Percentiles rank a stretch among this genome's conserved stretches.
These are phyloP conservation scores for Exophiala sp. DNA, from an alignment of 2,329 filamentous ascomycete genomes.

Conservation along the genomic window DNA sequence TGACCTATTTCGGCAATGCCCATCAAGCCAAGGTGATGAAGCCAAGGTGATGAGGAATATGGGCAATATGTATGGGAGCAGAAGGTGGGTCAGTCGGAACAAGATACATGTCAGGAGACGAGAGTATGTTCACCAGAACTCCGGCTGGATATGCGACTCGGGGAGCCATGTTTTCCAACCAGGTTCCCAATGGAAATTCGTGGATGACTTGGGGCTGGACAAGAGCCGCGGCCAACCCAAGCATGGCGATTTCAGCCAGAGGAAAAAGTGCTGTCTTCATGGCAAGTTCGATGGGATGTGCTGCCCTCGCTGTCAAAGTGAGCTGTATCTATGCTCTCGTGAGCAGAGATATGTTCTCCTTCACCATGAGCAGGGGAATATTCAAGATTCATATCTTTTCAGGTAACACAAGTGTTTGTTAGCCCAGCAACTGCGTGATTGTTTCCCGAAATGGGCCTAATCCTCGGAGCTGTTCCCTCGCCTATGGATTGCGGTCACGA, in stretches of 20 bases:
- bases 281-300: not conserved
- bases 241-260: not conserved
- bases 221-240: not conserved
- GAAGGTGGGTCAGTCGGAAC: not conserved
- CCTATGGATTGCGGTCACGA: no score
- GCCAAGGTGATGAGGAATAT: constrained; percentile 30
- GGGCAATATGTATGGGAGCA: constrained; percentile 20
- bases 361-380: no score
- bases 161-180: not conserved
- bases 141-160: not conserved
- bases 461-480: no score
- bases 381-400: no score
- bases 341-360: no score
- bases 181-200: not conserved
- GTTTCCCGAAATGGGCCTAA: no score
- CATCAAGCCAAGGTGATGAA: constrained; percentile 27
- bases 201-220: not conserved
- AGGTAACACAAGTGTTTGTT: no score
- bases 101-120: not conserved
- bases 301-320: not conserved
- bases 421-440: no score
- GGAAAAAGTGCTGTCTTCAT: not conserved
- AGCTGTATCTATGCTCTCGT: no score
- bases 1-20: constrained; percentile 35
- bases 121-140: not conserved